Evolutionary conservation across 306 rosid genomes (phyloP), one percentile per base, ranked within the genome.

Genomic region (Fragaria nilgerrensis): DNA sequence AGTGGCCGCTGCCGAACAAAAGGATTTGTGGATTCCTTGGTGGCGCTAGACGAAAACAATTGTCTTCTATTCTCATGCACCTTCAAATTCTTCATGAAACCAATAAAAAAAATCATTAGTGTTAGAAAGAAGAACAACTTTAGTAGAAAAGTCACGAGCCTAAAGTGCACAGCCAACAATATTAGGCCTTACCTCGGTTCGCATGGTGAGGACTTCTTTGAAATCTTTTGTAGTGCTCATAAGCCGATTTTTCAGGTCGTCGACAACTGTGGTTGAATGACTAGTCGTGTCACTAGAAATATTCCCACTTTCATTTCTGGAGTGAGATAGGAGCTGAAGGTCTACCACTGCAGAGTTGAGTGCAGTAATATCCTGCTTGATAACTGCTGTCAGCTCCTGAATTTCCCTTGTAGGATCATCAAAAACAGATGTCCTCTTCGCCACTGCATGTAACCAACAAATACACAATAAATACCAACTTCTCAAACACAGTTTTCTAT

Each of bases 181-280:
- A 48, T 49, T 63, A 61, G 34, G 77, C 43, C 25, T 47, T 85
- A 92, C 99, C 95, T 95, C 97, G 44, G 97, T 95, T 80, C 97
- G 83, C 94, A 95, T 88, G 79, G 98, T 95, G 65, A 95, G 98
- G 62, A 95, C 98, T 78, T 95, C 99, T 85, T 96, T 96, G 75
- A 96, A 96, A 75, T 90, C 99, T 82, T 92, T 96, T 34, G 99
- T 96, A 62, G 99, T 9, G 66, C 91, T 91, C 99, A 92, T 92
- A 74, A 96, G 80, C 34, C 97, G 89, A 22, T 93, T 96, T 87
- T 92, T 96, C 13, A 92, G 86, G 84, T 92, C 99, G 82, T 96
- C 99, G 0, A 96, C 98, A 72, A 96, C 98, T 15, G 94, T 91
- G 37, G 97, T 91, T 27, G 98, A 92, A 85, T 92, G 99, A 75